Evolutionary conservation across 2,329 filamentous ascomycete genomes (phyloP).

Genomic region (Ceratocystis eucalypticola): DNA sequence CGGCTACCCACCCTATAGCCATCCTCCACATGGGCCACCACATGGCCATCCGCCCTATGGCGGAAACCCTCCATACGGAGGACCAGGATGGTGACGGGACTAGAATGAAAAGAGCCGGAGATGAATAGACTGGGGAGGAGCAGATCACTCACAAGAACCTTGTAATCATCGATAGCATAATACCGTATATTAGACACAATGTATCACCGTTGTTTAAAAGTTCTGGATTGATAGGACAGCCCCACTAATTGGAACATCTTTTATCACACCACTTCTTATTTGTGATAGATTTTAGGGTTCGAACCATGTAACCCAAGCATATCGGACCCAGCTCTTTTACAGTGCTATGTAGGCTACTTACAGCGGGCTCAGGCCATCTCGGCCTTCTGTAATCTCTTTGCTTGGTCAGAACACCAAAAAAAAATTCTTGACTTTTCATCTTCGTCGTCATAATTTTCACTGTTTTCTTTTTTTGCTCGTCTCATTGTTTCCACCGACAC

Average conservation of each 20-base stretch:
- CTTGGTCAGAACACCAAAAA: background rate
- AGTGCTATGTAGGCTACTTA: background rate
- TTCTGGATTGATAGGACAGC: background rate
- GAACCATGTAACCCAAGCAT: background rate
- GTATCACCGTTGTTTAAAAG: background rate
- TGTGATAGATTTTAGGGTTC: background rate
- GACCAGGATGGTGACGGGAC: slow-evolving; percentile 2
- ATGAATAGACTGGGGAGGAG: background rate
- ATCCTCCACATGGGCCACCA: background rate
- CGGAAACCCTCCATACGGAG: background rate
- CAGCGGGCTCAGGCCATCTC: background rate
- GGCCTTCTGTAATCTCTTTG: background rate
- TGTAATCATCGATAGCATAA: background rate
- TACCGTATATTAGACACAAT: background rate
- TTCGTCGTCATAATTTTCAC: background rate
- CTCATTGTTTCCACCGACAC: background rate
- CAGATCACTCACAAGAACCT: background rate
- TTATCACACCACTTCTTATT: background rate
- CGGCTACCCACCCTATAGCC: background rate
- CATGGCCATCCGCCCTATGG: slow-evolving; percentile 2
- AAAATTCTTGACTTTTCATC: background rate
- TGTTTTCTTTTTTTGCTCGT: background rate
- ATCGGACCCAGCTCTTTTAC: background rate
- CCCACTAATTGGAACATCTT: background rate
- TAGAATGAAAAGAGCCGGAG: background rate